Evolutionary conservation across 2,329 filamentous ascomycete genomes (phyloP).

Genomic region (Fusarium graminum): DNA sequence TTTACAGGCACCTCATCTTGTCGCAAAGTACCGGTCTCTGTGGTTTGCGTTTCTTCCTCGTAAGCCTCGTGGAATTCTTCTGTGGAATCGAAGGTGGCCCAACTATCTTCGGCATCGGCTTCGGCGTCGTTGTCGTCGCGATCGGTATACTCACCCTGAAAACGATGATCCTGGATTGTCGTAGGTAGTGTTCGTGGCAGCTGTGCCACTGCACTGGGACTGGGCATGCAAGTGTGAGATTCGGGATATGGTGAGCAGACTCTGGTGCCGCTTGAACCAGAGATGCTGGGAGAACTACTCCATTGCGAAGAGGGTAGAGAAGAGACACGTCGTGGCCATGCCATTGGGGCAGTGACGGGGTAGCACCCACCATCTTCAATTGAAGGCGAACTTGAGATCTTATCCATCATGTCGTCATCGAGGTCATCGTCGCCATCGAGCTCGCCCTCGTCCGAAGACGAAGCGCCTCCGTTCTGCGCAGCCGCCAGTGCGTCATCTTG

Average conservation of each 20-base stretch:
- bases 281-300: constrained; percentile 49
- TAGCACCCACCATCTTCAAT: constrained; percentile 97
- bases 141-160: constrained; percentile 62
- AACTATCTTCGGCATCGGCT: constrained; percentile 20
- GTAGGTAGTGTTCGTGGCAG: constrained; percentile 34
- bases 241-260: constrained; percentile 59
- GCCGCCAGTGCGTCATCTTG: constrained; percentile 71
- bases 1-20: constrained; percentile 7
- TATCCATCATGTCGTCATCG: constrained; percentile 96
- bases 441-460: constrained; percentile 71
- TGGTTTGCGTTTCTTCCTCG: constrained; percentile 3
- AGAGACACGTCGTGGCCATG: constrained; percentile 61
- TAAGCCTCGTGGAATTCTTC: constrained; percentile 26
- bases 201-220: constrained; percentile 41
- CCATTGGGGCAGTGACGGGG: constrained; percentile 54
- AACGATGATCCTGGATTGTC: constrained; percentile 58
- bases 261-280: constrained; percentile 44
- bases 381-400: constrained; percentile 97
- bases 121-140: constrained; percentile 48
- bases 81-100: constrained; percentile 23
- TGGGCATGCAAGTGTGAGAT: constrained; percentile 50
- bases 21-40: neutral
- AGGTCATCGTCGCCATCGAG: constrained; percentile 77
- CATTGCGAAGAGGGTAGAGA: constrained; percentile 55
- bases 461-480: constrained; percentile 71